Percentiles rank a stretch among this genome's conserved stretches.
phyloP scores from a whole-genome alignment of 768 basidiomycete species.

The Dacryopinax primogenitus region DNA sequence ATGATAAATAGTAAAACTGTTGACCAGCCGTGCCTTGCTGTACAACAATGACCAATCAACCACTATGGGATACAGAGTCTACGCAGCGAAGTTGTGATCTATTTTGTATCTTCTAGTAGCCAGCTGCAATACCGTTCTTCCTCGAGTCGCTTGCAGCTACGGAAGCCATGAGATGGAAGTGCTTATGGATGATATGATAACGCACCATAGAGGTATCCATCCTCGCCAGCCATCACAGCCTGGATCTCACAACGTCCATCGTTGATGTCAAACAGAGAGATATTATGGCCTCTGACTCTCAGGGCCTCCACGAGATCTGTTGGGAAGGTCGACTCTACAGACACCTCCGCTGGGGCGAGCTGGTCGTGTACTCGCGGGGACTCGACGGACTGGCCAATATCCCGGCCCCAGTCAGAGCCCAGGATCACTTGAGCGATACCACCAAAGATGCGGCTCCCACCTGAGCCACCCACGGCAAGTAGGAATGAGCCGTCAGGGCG shows the following conservation, averaged over 20 bases:
- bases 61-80: not conserved
- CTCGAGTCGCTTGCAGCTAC: conserved; percentile 80
- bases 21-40: too few relatives aligned
- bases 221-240: conserved; percentile 38
- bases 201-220: conserved; percentile 54
- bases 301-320: conserved; percentile 44
- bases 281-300: conserved; percentile 49
- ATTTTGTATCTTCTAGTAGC: conserved; percentile 40
- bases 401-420: conserved; percentile 67
- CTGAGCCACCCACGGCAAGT: conserved; percentile 68
- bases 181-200: not conserved
- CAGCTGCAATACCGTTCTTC: conserved; percentile 85
- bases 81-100: not conserved
- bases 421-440: conserved; percentile 67
- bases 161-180: not conserved
- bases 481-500: conserved; percentile 58
- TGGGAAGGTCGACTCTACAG: conserved; percentile 52
- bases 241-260: conserved; percentile 69
- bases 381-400: conserved; percentile 73
- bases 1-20: too few relatives aligned
- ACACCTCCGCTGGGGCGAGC: conserved; percentile 52
- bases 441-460: conserved; percentile 75
- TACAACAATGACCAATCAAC: not conserved
- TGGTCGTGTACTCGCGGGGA: conserved; percentile 75
- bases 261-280: conserved; percentile 50